phyloP scores from a whole-genome alignment of 148 eudicot species.

The Chenopodium berlandieri region DNA sequence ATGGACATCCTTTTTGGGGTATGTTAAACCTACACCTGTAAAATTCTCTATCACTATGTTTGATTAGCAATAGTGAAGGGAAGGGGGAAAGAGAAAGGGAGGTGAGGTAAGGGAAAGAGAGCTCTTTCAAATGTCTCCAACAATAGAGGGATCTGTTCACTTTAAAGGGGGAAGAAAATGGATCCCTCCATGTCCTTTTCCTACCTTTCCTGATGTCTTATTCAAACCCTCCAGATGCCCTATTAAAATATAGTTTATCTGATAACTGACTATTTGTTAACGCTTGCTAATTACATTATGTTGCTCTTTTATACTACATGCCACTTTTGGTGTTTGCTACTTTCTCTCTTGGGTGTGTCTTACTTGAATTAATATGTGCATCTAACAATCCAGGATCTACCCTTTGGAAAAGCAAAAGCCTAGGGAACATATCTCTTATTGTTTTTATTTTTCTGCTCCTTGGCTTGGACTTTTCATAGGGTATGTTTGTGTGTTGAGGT shows the following conservation, averaged over 20 bases:
- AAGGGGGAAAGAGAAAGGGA: no score
- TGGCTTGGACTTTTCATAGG: not conserved
- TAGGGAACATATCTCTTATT: not conserved
- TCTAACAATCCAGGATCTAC: not conserved
- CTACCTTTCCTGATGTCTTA: no score
- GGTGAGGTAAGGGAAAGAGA: no score
- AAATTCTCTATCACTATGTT: not conserved
- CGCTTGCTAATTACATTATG: not conserved
- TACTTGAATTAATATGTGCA: not conserved
- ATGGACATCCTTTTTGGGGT: no score
- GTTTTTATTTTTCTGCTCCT: not conserved
- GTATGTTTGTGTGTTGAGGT: not conserved
- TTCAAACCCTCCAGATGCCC: no score
- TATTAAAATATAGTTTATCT: not conserved
- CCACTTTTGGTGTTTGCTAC: not conserved
- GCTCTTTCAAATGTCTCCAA: no score
- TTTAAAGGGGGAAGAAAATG: no score
- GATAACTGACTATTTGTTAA: not conserved
- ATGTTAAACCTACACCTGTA: not conserved
- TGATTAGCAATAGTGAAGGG: no score
- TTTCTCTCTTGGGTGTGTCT: not conserved
- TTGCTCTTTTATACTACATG: not conserved
- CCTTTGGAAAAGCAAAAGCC: not conserved
- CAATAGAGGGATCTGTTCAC: no score
- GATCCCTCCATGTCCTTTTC: no score